Evolutionary conservation across 1,284 basidiomycete genomes (phyloP).

Genomic region (Phylloporus sp.): DNA sequence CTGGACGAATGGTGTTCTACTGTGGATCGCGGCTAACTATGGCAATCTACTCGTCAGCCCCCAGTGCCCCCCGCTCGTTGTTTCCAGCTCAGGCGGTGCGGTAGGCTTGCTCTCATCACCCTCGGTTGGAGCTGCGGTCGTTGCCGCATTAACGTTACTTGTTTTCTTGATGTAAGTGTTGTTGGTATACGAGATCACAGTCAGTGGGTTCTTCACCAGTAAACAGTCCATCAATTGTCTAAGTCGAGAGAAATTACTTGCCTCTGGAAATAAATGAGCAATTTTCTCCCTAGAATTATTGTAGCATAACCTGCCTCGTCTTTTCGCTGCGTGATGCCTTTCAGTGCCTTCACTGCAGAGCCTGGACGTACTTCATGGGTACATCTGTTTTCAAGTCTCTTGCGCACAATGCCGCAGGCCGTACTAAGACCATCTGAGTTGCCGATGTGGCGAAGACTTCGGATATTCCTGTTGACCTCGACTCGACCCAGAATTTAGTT

Average conservation of each 20-base stretch:
- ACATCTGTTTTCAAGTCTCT: conserved; percentile 25
- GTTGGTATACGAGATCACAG: too few relatives aligned
- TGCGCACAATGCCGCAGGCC: conserved; percentile 16
- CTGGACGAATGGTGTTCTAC: conserved; percentile 89
- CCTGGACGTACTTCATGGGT: too few relatives aligned
- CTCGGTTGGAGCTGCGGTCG: background rate
- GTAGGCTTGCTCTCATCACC: background rate
- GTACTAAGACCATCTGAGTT: conserved; percentile 26
- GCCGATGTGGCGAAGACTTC: conserved; percentile 27
- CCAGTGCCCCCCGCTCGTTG: conserved; percentile 60
- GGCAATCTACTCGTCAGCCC: conserved; percentile 68
- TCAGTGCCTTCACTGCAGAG: too few relatives aligned
- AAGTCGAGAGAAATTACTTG: too few relatives aligned
- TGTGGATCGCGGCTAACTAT: conserved; percentile 78
- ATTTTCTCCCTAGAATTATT: too few relatives aligned
- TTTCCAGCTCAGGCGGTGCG: conserved; percentile 15
- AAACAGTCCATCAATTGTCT: too few relatives aligned
- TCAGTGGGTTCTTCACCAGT: too few relatives aligned
- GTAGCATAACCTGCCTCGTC: too few relatives aligned
- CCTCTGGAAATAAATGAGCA: too few relatives aligned
- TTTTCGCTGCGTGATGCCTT: too few relatives aligned
- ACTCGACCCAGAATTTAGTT: conserved; percentile 14
- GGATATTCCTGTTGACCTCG: conserved; percentile 22
- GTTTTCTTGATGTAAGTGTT: too few relatives aligned
- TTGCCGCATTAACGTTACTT: conserved; percentile 1